Conservation (phyloP, 1,284 basidiomycete species). For the Austroboletus novae-zelandiae region DNA sequence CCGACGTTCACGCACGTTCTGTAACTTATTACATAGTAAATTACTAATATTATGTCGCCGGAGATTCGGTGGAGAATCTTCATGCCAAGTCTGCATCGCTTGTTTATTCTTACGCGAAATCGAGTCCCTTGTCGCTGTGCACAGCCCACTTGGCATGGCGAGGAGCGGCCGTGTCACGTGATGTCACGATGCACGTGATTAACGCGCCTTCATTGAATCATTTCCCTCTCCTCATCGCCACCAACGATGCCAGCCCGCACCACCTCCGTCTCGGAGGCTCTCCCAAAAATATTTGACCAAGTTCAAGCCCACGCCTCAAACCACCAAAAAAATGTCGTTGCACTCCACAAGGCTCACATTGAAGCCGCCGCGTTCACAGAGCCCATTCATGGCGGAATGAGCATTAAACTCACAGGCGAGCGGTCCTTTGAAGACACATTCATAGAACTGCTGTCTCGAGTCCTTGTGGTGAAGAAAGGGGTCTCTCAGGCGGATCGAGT, state of each 20-base stretch:
- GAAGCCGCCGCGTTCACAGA: constrained; percentile 63
- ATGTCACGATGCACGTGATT: constrained; percentile 15
- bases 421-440: constrained; percentile 77
- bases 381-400: constrained; percentile 46
- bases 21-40: too few relatives aligned
- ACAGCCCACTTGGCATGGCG: too few relatives aligned
- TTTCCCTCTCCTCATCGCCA: not conserved
- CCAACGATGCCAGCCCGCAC: constrained; percentile 15
- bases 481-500: constrained; percentile 75
- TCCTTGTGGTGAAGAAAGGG: constrained; percentile 85
- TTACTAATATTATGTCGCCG: too few relatives aligned
- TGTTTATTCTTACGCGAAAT: too few relatives aligned
- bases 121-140: too few relatives aligned
- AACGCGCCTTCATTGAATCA: not conserved
- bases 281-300: constrained; percentile 70
- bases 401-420: constrained; percentile 73
- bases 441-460: constrained; percentile 67
- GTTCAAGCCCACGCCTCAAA: constrained; percentile 82
- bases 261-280: constrained; percentile 12
- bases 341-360: constrained; percentile 80
- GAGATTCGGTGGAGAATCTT: too few relatives aligned
- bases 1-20: too few relatives aligned
- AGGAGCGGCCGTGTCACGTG: constrained; percentile 2
- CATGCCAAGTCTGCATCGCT: too few relatives aligned
- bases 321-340: constrained; percentile 89